Evolutionary conservation across 1,284 basidiomycete genomes (phyloP).

Genomic region (Cryptococcus sp.): DNA sequence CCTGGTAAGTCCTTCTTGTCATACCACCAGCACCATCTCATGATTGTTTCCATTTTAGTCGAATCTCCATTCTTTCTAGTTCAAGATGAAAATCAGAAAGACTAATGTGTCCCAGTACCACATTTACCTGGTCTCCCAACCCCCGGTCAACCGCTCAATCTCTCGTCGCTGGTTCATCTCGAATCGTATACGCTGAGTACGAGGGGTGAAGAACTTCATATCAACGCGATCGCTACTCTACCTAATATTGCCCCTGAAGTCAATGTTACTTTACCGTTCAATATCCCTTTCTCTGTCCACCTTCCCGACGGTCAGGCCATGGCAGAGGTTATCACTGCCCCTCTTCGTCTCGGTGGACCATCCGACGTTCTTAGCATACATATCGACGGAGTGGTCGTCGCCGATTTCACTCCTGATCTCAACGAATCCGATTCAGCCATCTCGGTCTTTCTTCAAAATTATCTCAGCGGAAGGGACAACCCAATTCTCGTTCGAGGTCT

Average conservation of each 20-base stretch:
- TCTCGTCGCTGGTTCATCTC: slow-evolving; percentile 37
- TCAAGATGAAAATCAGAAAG: neutral
- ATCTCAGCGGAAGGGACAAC: slow-evolving; percentile 35
- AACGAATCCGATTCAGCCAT: slow-evolving; percentile 17
- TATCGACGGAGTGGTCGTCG: slow-evolving; percentile 33
- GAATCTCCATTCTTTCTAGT: neutral
- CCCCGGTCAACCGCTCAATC: slow-evolving; percentile 35
- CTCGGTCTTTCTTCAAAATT: slow-evolving; percentile 37
- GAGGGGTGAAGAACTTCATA: slow-evolving; percentile 15
- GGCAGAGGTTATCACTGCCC: slow-evolving; percentile 38
- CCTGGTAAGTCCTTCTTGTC: slow-evolving; percentile 30
- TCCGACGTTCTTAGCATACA: slow-evolving; percentile 18
- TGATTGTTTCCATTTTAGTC: neutral
- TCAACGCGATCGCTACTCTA: slow-evolving; percentile 32
- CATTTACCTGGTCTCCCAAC: slow-evolving; percentile 36
- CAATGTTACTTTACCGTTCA: slow-evolving; percentile 29
- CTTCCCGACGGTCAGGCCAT: slow-evolving; percentile 29
- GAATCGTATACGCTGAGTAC: slow-evolving; percentile 34
- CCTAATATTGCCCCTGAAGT: slow-evolving; percentile 28
- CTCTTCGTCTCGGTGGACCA: slow-evolving; percentile 16
- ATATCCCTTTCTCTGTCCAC: slow-evolving; percentile 39
- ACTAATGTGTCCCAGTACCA: slow-evolving; percentile 29
- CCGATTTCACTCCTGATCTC: slow-evolving; percentile 9
- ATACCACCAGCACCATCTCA: neutral
- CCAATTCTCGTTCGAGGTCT: slow-evolving; percentile 38